Conservation (phyloP, 1,139 yeast genomes). For the Saccharomyces pastorianus region DNA sequence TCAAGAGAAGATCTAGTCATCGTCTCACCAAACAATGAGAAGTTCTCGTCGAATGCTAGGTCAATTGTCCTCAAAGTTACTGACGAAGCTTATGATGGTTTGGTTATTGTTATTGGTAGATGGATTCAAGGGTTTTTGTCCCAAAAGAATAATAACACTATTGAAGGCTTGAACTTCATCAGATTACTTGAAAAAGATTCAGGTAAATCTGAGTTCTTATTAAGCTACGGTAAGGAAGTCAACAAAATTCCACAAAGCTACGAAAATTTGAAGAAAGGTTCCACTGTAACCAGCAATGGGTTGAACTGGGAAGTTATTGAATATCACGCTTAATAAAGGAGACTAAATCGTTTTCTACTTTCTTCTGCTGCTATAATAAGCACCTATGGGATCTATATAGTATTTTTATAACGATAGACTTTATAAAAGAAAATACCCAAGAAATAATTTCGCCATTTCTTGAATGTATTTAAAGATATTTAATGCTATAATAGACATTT, state of each 20-base stretch:
- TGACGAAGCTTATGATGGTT: conserved; percentile 34
- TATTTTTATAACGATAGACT: neutral
- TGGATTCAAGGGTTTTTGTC: conserved; percentile 49
- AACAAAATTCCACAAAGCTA: conserved; percentile 27
- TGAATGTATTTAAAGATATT: too few relatives aligned
- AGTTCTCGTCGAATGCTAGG: conserved; percentile 12
- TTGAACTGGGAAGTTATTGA: conserved; percentile 29
- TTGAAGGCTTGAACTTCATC: conserved; percentile 21
- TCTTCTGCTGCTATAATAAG: neutral
- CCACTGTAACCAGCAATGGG: conserved; percentile 18
- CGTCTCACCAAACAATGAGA: conserved; percentile 6
- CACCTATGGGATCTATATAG: neutral
- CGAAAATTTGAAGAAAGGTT: conserved; percentile 18
- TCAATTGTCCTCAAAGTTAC: conserved; percentile 34
- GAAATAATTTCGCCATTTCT: neutral
- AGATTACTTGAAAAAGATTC: conserved; percentile 19
- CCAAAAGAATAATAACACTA: conserved; percentile 29
- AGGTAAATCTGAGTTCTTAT: conserved; percentile 13
- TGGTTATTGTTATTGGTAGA: conserved; percentile 43
- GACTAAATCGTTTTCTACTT: neutral
- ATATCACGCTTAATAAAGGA: conserved; percentile 11
- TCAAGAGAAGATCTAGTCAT: conserved; percentile 17
- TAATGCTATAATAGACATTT: too few relatives aligned
- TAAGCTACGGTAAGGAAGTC: conserved; percentile 29
- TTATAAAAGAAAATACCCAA: neutral